Evolutionary conservation across 2,329 filamentous ascomycete genomes (phyloP).

Genomic region (Ophiocordyceps camponoti-rufipedis): DNA sequence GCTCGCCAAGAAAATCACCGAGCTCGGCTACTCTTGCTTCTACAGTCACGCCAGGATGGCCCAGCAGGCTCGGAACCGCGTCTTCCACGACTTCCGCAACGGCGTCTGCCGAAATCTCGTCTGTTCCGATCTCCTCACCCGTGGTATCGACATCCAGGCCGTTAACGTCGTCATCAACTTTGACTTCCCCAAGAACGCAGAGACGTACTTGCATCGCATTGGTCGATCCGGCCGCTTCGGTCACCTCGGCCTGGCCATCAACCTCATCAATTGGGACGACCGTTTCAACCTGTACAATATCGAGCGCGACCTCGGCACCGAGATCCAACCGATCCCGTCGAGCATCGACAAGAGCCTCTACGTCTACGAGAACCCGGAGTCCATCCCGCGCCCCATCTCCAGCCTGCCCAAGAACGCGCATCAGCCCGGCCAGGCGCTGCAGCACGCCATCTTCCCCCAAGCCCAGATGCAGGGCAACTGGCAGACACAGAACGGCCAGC

Average conservation of each 20-base stretch:
- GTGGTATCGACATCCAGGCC: constrained; percentile 97
- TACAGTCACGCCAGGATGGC: constrained; percentile 98
- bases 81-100: constrained; percentile 98
- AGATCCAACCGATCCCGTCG: constrained; percentile 89
- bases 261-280: constrained; percentile 98
- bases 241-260: constrained; percentile 92
- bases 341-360: constrained; percentile 96
- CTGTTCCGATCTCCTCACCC: constrained; percentile 90
- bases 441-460: constrained; percentile 5
- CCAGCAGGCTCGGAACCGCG: constrained; percentile 88
- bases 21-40: constrained; percentile 97
- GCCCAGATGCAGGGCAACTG: constrained; percentile 19
- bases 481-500: constrained; percentile 20
- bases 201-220: constrained; percentile 96
- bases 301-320: constrained; percentile 88
- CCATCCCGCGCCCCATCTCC: constrained; percentile 65
- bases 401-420: constrained; percentile 21
- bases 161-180: constrained; percentile 99
- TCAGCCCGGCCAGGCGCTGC: constrained; percentile 11
- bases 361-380: constrained; percentile 93
- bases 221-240: constrained; percentile 94
- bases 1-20: constrained; percentile 97
- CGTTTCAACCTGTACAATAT: constrained; percentile 98
- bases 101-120: constrained; percentile 96
- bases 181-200: constrained; percentile 97